Evolutionary conservation across 2,329 filamentous ascomycete species (phyloP), one percentile per base, ranked within the genome.

Genomic region (Beauveria asiatica): DNA sequence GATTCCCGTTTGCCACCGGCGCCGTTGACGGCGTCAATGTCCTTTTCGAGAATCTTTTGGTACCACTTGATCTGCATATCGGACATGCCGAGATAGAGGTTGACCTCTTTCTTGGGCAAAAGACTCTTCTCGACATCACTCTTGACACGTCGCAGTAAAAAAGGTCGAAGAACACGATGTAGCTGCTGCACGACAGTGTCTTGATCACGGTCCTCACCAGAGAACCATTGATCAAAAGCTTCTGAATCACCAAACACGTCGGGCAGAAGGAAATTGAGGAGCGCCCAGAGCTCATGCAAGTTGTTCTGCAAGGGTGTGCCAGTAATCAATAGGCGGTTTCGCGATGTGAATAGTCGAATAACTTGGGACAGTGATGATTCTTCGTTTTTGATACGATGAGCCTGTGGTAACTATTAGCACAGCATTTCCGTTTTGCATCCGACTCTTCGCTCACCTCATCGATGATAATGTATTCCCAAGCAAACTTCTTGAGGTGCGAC

Each of bases 31-130:
- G 94, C 94, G 73, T 99, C 94, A 63, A 99, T 99, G 69, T 99
- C 94, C 76, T 97, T 99, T 70, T 99, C 94, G 3, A 99, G 79
- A 67, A 99, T 99, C 78, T 97, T 97, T 74, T 96, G 89, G 71
- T 99, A 99, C 93, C 94, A 99, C 71, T 94, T 96, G 66, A 97
- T 84, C 73, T 99, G 94, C 94, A 99, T 99, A 61, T 97, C 92
- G 1, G 94, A 92, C 93, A 99, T 97, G 66, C 93, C 94, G 65
- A 99, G 88, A 70, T 97, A 99, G 30, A 99, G 76, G 65, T 99
- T 99, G 69, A 97, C 79, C 73, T 99, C 94, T 74, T 97, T 97
- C 80, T 99, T 99, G 2, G 94, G 94, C 57, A 97, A 76, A 63
- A 99, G 78, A 70, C 93, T 97, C 82, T 99, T 99, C 74, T 99